phyloP scores from a whole-genome alignment of 768 basidiomycete genomes.

The Russula compacta region DNA sequence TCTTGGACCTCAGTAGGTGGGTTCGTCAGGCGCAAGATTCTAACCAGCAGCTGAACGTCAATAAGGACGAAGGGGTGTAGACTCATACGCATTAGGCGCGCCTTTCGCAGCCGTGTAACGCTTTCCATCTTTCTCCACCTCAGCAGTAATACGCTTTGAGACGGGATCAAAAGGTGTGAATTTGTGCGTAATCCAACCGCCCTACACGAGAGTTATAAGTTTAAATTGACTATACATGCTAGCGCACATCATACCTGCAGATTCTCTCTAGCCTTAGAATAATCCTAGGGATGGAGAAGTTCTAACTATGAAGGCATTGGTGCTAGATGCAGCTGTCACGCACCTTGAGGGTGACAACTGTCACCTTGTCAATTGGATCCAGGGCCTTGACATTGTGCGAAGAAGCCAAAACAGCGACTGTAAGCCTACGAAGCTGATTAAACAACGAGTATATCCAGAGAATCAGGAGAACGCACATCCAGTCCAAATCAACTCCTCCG shows the following conservation, averaged over 20 bases:
- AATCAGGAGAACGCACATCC: constrained; percentile 21
- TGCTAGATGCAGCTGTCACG: background rate
- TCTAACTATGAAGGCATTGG: background rate
- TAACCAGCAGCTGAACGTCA: constrained; percentile 4
- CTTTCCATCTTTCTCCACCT: constrained; percentile 37
- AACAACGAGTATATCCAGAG: background rate
- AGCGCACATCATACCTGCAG: constrained; percentile 2
- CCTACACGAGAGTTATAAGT: constrained; percentile 16
- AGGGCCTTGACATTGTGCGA: constrained; percentile 38
- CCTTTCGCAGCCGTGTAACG: constrained; percentile 37
- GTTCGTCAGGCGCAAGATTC: constrained; percentile 35
- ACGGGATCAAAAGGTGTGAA: constrained; percentile 44
- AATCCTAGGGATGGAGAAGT: constrained; percentile 25
- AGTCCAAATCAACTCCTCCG: constrained; percentile 26
- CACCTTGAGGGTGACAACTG: constrained; percentile 34
- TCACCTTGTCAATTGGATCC: constrained; percentile 43
- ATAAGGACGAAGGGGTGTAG: background rate
- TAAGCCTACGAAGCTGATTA: constrained; percentile 22
- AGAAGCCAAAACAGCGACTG: constrained; percentile 37
- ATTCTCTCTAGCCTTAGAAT: constrained; percentile 35
- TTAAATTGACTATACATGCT: background rate
- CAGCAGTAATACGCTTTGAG: constrained; percentile 42
- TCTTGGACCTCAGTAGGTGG: constrained; percentile 28
- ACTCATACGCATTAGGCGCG: constrained; percentile 34
- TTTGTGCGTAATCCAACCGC: constrained; percentile 37